phyloP scores from a whole-genome alignment of 441 rosid species.

The Gossypium trilobum region DNA sequence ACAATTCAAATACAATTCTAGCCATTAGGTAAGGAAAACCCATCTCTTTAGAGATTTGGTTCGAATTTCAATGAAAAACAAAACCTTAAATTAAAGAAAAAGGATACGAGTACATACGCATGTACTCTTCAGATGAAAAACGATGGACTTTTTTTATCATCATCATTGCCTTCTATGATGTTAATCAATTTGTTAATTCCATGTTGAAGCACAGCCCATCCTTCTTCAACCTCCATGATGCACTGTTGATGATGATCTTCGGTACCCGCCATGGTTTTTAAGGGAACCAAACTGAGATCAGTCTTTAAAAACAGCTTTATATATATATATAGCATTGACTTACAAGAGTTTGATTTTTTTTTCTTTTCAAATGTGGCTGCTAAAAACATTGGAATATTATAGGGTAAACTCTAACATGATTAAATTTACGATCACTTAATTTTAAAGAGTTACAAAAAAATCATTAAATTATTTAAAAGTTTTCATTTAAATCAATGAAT shows the following conservation, averaged over 20 bases:
- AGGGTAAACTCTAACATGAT: too few species aligned
- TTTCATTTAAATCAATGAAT: too few species aligned
- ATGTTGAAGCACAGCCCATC: neutral
- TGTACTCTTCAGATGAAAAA: neutral
- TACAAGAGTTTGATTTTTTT: neutral
- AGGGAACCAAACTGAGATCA: neutral
- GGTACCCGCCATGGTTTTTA: neutral
- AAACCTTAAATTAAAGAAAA: neutral
- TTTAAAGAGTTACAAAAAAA: too few species aligned
- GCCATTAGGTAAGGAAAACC: neutral
- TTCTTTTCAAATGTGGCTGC: too few species aligned
- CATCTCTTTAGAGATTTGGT: neutral
- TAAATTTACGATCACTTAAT: too few species aligned
- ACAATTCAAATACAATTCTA: neutral
- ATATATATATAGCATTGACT: neutral
- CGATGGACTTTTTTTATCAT: neutral
- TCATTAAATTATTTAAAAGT: too few species aligned
- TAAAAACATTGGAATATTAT: neutral
- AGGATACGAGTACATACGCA: neutral
- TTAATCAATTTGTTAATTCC: conserved; percentile 1
- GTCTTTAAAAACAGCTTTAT: neutral
- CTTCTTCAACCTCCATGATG: neutral
- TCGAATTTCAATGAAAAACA: neutral
- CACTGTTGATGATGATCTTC: neutral
- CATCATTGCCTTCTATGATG: neutral